Conservation (phyloP, 192 early-diverging fungal genomes). For the Backusella westeae region DNA sequence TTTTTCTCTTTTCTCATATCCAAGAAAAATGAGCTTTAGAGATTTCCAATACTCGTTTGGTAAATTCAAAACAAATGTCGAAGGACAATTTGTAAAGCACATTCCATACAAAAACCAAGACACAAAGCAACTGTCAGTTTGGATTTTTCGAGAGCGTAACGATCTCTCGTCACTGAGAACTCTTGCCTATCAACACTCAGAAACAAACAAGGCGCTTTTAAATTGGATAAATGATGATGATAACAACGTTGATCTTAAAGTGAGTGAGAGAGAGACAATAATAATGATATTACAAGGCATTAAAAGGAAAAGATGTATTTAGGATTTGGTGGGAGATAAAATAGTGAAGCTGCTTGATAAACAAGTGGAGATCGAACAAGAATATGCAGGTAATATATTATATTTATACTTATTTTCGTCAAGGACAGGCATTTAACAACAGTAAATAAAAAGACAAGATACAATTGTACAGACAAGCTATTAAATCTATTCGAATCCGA, state of each 20-base stretch:
- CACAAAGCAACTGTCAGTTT: constrained; percentile 29
- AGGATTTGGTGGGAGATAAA: constrained; percentile 34
- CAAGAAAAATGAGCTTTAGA: constrained; percentile 24
- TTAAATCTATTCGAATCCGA: constrained; percentile 32
- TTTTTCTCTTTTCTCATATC: neutral
- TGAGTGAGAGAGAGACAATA: neutral
- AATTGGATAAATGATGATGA: constrained; percentile 30
- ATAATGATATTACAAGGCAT: neutral
- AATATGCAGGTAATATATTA: constrained; percentile 31
- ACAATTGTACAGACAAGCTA: constrained; percentile 33
- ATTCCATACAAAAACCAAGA: constrained; percentile 28
- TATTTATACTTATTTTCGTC: neutral
- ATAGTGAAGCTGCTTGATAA: constrained; percentile 28
- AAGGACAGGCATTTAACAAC: neutral
- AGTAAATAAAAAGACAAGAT: constrained; percentile 14
- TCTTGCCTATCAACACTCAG: constrained; percentile 28
- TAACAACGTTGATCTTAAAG: neutral
- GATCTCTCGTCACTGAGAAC: constrained; percentile 20
- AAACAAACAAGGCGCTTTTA: constrained; percentile 24
- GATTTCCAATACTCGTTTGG: constrained; percentile 30
- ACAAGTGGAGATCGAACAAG: constrained; percentile 29
- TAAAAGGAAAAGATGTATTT: constrained; percentile 1
- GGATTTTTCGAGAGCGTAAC: constrained; percentile 32
- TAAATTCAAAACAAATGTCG: constrained; percentile 27
- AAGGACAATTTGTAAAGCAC: constrained; percentile 18